Percentiles rank a stretch among this genome's conserved stretches.
phyloP scores from a whole-genome alignment of 163 green algal genomes.

The Smithsoniella earleae region DNA sequence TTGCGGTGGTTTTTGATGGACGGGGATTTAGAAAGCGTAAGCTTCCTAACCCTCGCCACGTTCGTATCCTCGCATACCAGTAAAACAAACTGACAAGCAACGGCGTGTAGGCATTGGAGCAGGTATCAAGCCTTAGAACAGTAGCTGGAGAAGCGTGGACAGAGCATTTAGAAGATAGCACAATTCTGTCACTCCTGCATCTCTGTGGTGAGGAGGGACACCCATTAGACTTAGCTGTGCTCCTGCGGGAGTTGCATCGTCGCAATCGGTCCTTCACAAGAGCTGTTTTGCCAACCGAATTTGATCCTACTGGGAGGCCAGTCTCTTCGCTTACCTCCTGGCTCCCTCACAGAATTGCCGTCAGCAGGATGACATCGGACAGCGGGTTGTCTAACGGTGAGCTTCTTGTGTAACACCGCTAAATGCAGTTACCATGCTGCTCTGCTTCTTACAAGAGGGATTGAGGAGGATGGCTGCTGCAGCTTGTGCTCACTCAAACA shows the following conservation, averaged over 20 bases:
- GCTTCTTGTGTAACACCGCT: neutral
- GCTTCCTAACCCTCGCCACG: neutral
- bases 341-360: neutral
- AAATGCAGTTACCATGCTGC: neutral
- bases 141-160: conserved; percentile 14
- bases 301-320: neutral
- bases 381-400: neutral
- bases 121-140: neutral
- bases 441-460: neutral
- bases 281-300: neutral
- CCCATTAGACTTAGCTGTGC: conserved; percentile 10
- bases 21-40: neutral
- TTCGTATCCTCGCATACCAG: neutral
- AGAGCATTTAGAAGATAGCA: neutral
- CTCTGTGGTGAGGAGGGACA: neutral
- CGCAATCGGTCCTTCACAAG: neutral
- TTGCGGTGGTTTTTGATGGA: neutral
- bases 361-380: no score
- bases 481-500: neutral
- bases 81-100: neutral
- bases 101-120: conserved; percentile 3
- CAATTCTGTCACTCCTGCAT: neutral
- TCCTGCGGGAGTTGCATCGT: conserved; percentile 17
- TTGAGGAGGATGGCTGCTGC: neutral
- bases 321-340: conserved; percentile 19